These are phyloP conservation scores for Alternaria angustiovoidea DNA, from an alignment of 2,329 filamentous ascomycete species.

Conservation along the genomic window DNA sequence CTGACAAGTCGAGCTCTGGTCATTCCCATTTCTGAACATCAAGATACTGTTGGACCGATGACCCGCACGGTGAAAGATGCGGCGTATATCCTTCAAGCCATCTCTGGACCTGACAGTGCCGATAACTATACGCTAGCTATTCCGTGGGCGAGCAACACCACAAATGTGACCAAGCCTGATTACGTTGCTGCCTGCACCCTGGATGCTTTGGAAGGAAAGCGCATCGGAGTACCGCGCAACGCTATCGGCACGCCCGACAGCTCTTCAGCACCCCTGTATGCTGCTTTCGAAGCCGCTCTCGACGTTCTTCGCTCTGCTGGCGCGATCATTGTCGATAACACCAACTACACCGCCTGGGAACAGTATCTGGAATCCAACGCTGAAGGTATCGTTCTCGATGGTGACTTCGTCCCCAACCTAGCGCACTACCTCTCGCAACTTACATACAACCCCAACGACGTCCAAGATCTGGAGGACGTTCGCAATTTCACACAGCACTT, in stretches of 20 bases:
- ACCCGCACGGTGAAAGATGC: constrained; percentile 67
- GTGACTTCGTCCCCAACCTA: constrained; percentile 68
- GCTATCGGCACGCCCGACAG: constrained; percentile 55
- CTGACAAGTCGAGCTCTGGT: constrained; percentile 69
- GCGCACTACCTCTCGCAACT: constrained; percentile 65
- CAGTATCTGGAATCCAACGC: constrained; percentile 53
- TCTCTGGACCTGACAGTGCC: constrained; percentile 61
- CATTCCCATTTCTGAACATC: constrained; percentile 68
- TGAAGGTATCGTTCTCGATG: constrained; percentile 59
- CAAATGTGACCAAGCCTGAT: constrained; percentile 59
- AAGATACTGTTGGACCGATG: constrained; percentile 67
- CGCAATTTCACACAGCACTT: constrained; percentile 64
- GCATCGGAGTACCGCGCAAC: constrained; percentile 71
- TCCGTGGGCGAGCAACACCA: constrained; percentile 54
- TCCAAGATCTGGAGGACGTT: constrained; percentile 62
- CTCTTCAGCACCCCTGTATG: constrained; percentile 52
- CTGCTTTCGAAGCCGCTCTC: constrained; percentile 66
- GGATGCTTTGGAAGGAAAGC: constrained; percentile 62
- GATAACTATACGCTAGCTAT: constrained; percentile 68
- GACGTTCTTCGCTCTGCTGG: constrained; percentile 63
- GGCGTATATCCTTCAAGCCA: constrained; percentile 65
- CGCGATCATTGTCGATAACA: constrained; percentile 66
- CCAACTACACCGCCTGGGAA: constrained; percentile 65
- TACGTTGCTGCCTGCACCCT: constrained; percentile 67
- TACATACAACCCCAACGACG: constrained; percentile 64